These are phyloP conservation scores for Tolypocladium tundrense DNA, from an alignment of 2,329 filamentous ascomycete species.

Conservation along the genomic window DNA sequence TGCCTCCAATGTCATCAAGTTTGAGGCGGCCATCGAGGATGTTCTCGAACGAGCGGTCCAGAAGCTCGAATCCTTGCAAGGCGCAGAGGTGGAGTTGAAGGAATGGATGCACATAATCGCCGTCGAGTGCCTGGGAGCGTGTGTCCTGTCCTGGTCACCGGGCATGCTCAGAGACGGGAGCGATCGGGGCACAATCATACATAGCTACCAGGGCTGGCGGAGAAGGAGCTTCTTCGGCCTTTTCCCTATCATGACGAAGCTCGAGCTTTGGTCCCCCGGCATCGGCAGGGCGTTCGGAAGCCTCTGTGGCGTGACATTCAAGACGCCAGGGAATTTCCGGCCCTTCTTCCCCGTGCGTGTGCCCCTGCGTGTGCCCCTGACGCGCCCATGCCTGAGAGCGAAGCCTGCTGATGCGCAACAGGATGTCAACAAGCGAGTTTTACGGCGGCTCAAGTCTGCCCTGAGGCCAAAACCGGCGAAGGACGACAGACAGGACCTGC, in stretches of 20 bases:
- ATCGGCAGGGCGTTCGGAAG: slow-evolving; percentile 29
- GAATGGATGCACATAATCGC: slow-evolving; percentile 48
- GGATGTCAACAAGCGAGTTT: slow-evolving; percentile 24
- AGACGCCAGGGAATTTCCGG: slow-evolving; percentile 30
- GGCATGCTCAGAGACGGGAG: slow-evolving; percentile 31
- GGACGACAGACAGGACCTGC: slow-evolving; percentile 27
- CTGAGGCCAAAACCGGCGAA: slow-evolving; percentile 16
- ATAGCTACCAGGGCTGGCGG: slow-evolving; percentile 40
- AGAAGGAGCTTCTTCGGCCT: slow-evolving; percentile 42
- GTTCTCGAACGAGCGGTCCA: slow-evolving; percentile 26
- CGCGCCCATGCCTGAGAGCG: neutral
- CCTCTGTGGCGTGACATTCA: slow-evolving; percentile 34
- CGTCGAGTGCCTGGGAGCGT: slow-evolving; percentile 39
- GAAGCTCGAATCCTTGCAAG: slow-evolving; percentile 24
- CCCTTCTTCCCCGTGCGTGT: slow-evolving; percentile 38
- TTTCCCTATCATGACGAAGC: slow-evolving; percentile 31
- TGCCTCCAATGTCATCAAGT: slow-evolving; percentile 28
- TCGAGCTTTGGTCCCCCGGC: slow-evolving; percentile 25
- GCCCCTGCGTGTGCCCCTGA: slow-evolving; percentile 15
- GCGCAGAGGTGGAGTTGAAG: slow-evolving; percentile 33
- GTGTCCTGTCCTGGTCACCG: slow-evolving; percentile 42
- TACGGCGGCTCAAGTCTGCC: slow-evolving; percentile 21
- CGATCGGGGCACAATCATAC: slow-evolving; percentile 35
- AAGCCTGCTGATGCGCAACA: slow-evolving; percentile 4
- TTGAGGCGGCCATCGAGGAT: slow-evolving; percentile 28